Conservation (phyloP, 2,329 filamentous ascomycete genomes). For the Hirsutella minnesotensis region DNA sequence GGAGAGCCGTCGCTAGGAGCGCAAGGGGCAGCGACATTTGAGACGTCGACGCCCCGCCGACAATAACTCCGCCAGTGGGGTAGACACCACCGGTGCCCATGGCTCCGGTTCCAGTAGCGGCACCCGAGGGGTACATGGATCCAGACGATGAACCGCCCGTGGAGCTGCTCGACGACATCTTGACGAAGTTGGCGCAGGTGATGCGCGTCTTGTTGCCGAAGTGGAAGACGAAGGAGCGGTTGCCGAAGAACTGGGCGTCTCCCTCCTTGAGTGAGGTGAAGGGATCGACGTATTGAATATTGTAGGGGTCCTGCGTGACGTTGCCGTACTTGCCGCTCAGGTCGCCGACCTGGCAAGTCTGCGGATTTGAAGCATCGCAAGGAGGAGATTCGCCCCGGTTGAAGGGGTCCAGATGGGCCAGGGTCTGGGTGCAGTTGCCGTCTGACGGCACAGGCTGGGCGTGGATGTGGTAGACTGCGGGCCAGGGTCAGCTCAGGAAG, state of each 20-base stretch:
- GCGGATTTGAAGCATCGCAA: slow-evolving; percentile 45
- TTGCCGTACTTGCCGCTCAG: slow-evolving; percentile 62
- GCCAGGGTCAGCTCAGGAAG: neutral
- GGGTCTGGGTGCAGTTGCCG: slow-evolving; percentile 61
- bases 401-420: slow-evolving; percentile 61
- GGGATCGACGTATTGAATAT: slow-evolving; percentile 39
- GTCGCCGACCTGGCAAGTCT: slow-evolving; percentile 66
- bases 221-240: slow-evolving; percentile 53
- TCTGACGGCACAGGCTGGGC: slow-evolving; percentile 46
- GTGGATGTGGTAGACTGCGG: slow-evolving; percentile 64
- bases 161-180: slow-evolving; percentile 3
- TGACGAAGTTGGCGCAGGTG: slow-evolving; percentile 50
- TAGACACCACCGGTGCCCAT: neutral
- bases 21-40: slow-evolving; percentile 1
- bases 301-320: slow-evolving; percentile 39
- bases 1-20: neutral
- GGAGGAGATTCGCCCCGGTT: slow-evolving; percentile 46
- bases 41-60: neutral
- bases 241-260: slow-evolving; percentile 47
- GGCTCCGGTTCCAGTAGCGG: neutral
- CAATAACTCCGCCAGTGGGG: too few species aligned
- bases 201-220: slow-evolving; percentile 52
- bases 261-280: slow-evolving; percentile 43
- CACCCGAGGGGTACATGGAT: neutral
- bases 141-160: neutral